Evolutionary conservation across 352 stramenopile species (phyloP).

Genomic region (Globisporangium emineosum): DNA sequence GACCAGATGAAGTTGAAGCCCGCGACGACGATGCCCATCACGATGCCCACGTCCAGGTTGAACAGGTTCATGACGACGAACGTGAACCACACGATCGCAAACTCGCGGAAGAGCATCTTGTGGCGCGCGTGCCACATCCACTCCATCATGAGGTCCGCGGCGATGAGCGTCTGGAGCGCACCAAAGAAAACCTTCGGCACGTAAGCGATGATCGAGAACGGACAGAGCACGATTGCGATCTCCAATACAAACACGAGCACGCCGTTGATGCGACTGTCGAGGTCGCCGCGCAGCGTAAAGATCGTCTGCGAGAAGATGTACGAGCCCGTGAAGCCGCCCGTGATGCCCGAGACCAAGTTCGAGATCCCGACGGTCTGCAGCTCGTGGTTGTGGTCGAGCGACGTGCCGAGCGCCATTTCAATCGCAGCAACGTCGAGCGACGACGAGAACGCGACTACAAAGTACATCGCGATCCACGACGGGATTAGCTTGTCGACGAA

Average conservation of each 20-base stretch:
- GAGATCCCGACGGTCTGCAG: slow-evolving; percentile 94
- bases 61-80: slow-evolving; percentile 93
- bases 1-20: slow-evolving; percentile 88
- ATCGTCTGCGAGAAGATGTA: slow-evolving; percentile 99
- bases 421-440: slow-evolving; percentile 97
- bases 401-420: slow-evolving; percentile 93
- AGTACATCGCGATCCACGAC: slow-evolving; percentile 96
- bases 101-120: slow-evolving; percentile 89
- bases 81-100: slow-evolving; percentile 91
- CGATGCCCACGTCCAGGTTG: slow-evolving; percentile 95
- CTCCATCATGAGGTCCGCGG: slow-evolving; percentile 95
- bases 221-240: slow-evolving; percentile 76
- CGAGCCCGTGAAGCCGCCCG: slow-evolving; percentile 96
- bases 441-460: slow-evolving; percentile 97
- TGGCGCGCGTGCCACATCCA: slow-evolving; percentile 91
- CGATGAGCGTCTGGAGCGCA: slow-evolving; percentile 96
- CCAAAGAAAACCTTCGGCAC: slow-evolving; percentile 98
- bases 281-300: slow-evolving; percentile 78
- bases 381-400: slow-evolving; percentile 96
- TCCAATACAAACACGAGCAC: slow-evolving; percentile 80
- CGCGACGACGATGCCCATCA: slow-evolving; percentile 89
- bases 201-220: slow-evolving; percentile 94
- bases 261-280: slow-evolving; percentile 69
- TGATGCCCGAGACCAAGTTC: slow-evolving; percentile 95
- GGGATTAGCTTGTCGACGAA: slow-evolving; percentile 74